Conservation (phyloP, 768 basidiomycete species). For the Imleria badia region DNA sequence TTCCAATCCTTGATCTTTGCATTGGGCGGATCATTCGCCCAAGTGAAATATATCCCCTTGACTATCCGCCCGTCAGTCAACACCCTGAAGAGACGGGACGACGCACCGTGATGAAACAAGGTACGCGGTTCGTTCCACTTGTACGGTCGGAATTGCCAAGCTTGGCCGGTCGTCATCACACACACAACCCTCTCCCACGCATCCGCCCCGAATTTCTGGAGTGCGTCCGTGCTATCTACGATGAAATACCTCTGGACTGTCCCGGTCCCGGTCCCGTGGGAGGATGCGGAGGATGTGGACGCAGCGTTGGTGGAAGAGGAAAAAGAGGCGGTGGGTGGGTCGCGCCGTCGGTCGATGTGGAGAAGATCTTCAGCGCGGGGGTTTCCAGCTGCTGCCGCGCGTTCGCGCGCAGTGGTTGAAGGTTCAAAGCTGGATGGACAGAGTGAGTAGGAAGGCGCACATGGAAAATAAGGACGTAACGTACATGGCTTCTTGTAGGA, state of each 20-base stretch:
- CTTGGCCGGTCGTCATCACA: slow-evolving; percentile 96
- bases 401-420: slow-evolving; percentile 70
- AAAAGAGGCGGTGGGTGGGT: slow-evolving; percentile 35
- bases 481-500: slow-evolving; percentile 85
- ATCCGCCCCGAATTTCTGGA: slow-evolving; percentile 87
- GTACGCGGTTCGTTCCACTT: slow-evolving; percentile 93
- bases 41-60: slow-evolving; percentile 91
- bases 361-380: slow-evolving; percentile 78
- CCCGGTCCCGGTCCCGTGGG: slow-evolving; percentile 26
- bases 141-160: slow-evolving; percentile 98
- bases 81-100: background rate
- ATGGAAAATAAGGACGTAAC: slow-evolving; percentile 20
- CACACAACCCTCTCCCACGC: slow-evolving; percentile 97
- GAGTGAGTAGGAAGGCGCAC: background rate
- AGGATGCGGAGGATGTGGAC: background rate
- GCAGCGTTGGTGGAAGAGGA: slow-evolving; percentile 10
- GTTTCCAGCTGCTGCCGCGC: slow-evolving; percentile 67
- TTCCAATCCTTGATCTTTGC: too few relatives aligned
- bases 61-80: slow-evolving; percentile 54
- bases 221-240: slow-evolving; percentile 88
- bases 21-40: too few relatives aligned
- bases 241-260: slow-evolving; percentile 70
- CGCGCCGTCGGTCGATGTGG: slow-evolving; percentile 80
- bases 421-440: slow-evolving; percentile 60
- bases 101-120: slow-evolving; percentile 86